Evolutionary conservation across 2,329 filamentous ascomycete species (phyloP), one percentile per base, ranked within the genome.

Genomic region (Trichoderma hamatum): DNA sequence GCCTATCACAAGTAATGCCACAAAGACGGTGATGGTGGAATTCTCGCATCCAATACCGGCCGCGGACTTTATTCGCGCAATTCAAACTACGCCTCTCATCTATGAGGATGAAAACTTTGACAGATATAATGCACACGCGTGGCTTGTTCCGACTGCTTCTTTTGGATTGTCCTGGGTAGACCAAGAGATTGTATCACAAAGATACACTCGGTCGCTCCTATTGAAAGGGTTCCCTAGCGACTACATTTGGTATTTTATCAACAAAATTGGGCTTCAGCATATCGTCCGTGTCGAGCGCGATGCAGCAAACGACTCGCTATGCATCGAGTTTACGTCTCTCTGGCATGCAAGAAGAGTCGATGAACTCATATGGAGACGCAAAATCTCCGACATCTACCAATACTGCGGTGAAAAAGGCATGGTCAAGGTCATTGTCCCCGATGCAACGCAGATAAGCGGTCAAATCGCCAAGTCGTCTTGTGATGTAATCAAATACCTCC

Each of bases 221-320:
- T 19, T 78, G 0, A 13, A 51, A 1, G 24, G 63, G 1, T 75
- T 78, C 3, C 76, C 75, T 0, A 24, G 26, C 1, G 16, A 10
- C 0, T 68, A 70, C 0, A 30, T 78, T 1, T 77, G 76, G 76
- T 43, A 61, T 1, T 65, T 76, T 0, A 11, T 78, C 1, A 39
- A 26, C 13, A n/a, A 21, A 1, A 43, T 76, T 1, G 74, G 74
- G 0, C 13, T 43, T 0, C 9, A 30, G 1, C 46, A 70, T 4
- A 67, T 78, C 1, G 68, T 70, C 1, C 13, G 39, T 1, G 71
- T 68, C 1, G 14, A 61, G 1, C 36, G 46, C n/a, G 54, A 43
- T 13, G 39, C 26, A 0, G 7, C 1, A 4, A 13, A 6, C 2
- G 67, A 67, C 7, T 28, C 43, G 14, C 52, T 78, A 0, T 51